Percentiles rank a stretch among this genome's conserved stretches.
These are phyloP conservation scores for Cordyceps cicadae DNA, from an alignment of 2,329 filamentous ascomycete species.

Conservation along the genomic window DNA sequence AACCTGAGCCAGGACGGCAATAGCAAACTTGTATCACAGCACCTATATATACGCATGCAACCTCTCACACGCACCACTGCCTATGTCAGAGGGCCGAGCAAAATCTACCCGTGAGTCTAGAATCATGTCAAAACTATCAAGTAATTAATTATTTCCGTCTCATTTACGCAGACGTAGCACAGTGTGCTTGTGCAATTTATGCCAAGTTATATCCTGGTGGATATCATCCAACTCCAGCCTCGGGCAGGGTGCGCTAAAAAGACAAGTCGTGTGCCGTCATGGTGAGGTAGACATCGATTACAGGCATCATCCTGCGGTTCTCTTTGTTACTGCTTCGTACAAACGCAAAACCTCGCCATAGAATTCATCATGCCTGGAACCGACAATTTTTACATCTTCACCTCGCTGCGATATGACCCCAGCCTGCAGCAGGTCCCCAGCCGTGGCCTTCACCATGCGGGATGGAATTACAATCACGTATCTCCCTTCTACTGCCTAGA, in stretches of 20 bases:
- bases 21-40: no score
- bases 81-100: neutral
- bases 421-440: conserved; percentile 38
- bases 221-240: neutral
- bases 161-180: neutral
- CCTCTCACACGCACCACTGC: no score
- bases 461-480: conserved; percentile 43
- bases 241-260: neutral
- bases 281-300: neutral
- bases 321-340: neutral
- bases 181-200: neutral
- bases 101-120: no score
- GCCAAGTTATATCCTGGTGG: neutral
- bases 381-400: conserved; percentile 54
- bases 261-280: neutral
- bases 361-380: conserved; percentile 22
- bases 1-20: no score
- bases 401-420: conserved; percentile 64
- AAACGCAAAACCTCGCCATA: neutral
- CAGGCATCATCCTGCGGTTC: no score
- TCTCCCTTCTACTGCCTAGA: conserved; percentile 72
- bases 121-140: no score
- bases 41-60: no score
- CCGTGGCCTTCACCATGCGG: conserved; percentile 31
- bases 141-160: neutral